Conservation (phyloP, 306 rosid species). For the Castanospermum australe region DNA sequence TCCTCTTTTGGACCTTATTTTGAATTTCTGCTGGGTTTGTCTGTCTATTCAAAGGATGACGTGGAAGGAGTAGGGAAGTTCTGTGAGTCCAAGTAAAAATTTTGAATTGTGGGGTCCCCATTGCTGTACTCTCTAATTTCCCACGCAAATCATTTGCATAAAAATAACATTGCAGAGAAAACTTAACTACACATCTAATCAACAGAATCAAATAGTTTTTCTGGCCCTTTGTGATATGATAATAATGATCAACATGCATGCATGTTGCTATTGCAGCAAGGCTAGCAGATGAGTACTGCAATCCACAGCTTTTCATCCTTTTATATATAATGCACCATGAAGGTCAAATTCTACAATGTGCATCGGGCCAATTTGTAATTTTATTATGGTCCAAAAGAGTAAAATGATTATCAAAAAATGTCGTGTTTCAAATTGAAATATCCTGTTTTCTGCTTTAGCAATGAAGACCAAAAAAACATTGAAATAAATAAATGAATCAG, state of each 20-base stretch:
- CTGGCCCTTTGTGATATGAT: slow-evolving; percentile 4
- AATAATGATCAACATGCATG: slow-evolving; percentile 36
- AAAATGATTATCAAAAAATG: slow-evolving; percentile 15
- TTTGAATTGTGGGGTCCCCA: slow-evolving; percentile 42
- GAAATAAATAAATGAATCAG: not conserved
- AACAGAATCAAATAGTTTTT: slow-evolving; percentile 25
- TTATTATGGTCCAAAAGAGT: slow-evolving; percentile 19
- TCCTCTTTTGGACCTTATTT: slow-evolving; percentile 53
- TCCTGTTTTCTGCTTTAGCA: no score
- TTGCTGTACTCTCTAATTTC: slow-evolving; percentile 10
- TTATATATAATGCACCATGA: slow-evolving; percentile 20
- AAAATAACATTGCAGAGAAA: not conserved
- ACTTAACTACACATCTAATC: not conserved
- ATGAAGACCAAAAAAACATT: no score
- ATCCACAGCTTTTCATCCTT: slow-evolving; percentile 46
- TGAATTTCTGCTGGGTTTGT: slow-evolving; percentile 66
- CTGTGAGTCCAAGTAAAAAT: slow-evolving; percentile 26
- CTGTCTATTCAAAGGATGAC: slow-evolving; percentile 70
- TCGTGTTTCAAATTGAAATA: not conserved
- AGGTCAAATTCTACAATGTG: slow-evolving; percentile 25
- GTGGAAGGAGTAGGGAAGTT: slow-evolving; percentile 45
- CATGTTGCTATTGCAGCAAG: slow-evolving; percentile 20
- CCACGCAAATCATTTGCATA: not conserved
- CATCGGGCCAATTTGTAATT: slow-evolving; percentile 10
- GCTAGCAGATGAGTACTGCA: slow-evolving; percentile 29